Conservation (phyloP, 2,329 filamentous ascomycete genomes). For the Colletotrichum horii region DNA sequence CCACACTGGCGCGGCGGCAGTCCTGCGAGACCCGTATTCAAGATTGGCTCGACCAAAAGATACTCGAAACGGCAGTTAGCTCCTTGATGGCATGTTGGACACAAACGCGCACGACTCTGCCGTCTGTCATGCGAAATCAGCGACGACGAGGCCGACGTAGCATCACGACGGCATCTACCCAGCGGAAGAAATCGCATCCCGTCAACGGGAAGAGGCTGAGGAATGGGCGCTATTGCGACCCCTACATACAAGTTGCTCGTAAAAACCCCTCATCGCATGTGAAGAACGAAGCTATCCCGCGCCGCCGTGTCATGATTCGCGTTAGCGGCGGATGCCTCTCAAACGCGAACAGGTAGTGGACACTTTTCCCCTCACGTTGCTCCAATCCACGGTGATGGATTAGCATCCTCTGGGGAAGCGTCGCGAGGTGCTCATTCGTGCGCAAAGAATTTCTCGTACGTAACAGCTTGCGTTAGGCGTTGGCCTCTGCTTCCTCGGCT, state of each 20-base stretch:
- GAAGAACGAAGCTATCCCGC: neutral
- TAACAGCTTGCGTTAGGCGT: constrained; percentile 12
- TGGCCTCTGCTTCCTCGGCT: constrained; percentile 18
- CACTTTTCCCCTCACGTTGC: neutral
- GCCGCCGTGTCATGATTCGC: neutral
- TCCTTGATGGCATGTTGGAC: neutral
- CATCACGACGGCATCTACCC: neutral
- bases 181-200: neutral
- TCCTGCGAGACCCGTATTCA: constrained; percentile 7
- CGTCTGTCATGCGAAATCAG: neutral
- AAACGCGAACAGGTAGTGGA: neutral
- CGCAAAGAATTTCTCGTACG: constrained; percentile 14
- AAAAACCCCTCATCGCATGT: neutral
- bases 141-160: neutral
- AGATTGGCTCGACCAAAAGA: neutral
- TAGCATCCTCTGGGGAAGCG: constrained; percentile 19
- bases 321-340: neutral
- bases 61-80: neutral
- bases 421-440: neutral
- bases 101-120: neutral
- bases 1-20: constrained; percentile 7
- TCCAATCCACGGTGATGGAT: constrained; percentile 8
- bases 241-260: neutral
- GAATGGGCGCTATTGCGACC: neutral
- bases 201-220: neutral